Evolutionary conservation across 2,329 filamentous ascomycete genomes (phyloP).

Genomic region (Penicillium sp.): DNA sequence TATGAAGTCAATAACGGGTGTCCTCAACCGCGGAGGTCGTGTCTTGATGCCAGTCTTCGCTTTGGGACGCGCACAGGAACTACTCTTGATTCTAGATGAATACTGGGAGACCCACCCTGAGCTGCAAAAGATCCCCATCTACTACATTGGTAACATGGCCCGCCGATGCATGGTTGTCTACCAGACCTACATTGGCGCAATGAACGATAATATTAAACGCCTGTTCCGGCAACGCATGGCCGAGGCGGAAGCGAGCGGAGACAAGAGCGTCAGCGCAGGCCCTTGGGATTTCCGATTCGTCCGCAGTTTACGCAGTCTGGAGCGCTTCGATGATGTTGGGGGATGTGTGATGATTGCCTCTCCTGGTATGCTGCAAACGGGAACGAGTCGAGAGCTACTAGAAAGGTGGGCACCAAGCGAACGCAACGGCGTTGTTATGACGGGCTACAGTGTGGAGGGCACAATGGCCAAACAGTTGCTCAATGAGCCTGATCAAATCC

Average conservation of each 20-base stretch:
- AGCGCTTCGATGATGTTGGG: constrained; percentile 94
- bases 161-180: constrained; percentile 98
- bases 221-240: constrained; percentile 93
- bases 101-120: constrained; percentile 93
- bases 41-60: constrained; percentile 96
- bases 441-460: constrained; percentile 96
- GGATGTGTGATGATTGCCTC: constrained; percentile 96
- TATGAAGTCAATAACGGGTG: constrained; percentile 92
- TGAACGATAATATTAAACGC: constrained; percentile 99
- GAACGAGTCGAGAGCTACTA: constrained; percentile 87
- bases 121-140: constrained; percentile 89
- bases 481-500: constrained; percentile 92
- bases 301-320: constrained; percentile 85
- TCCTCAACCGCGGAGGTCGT: constrained; percentile 88
- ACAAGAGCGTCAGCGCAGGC: constrained; percentile 69
- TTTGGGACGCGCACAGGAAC: constrained; percentile 88
- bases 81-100: constrained; percentile 92
- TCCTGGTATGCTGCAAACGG: constrained; percentile 97
- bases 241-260: constrained; percentile 80
- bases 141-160: constrained; percentile 94
- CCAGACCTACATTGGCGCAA: constrained; percentile 95
- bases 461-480: constrained; percentile 98
- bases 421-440: constrained; percentile 98
- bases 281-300: constrained; percentile 98
- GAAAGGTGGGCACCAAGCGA: constrained; percentile 96